Evolutionary conservation across 164 flowering plant genomes (phyloP).

Genomic region (Euptelea pleiosperma): DNA sequence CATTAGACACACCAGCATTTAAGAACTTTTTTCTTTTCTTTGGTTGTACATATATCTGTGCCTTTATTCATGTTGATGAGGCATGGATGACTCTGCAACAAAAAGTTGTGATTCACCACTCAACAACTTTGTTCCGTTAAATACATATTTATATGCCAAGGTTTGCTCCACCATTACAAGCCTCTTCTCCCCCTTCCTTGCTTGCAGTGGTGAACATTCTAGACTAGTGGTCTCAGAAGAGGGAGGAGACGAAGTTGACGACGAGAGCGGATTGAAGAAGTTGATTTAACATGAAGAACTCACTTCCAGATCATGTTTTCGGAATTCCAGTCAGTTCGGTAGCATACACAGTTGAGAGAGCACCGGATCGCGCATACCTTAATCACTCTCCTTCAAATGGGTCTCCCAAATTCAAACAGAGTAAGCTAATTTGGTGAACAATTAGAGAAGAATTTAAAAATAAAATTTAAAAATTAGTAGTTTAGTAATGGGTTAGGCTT

Average conservation of each 20-base stretch:
- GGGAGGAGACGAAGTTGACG: too few relatives aligned
- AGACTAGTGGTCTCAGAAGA: not conserved
- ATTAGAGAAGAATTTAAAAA: too few relatives aligned
- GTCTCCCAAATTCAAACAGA: too few relatives aligned
- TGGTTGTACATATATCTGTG: not conserved
- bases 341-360: too few relatives aligned
- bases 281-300: conserved; percentile 4
- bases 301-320: not conserved
- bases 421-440: too few relatives aligned
- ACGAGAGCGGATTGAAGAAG: too few relatives aligned
- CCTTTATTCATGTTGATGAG: conserved; percentile 10
- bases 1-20: not conserved
- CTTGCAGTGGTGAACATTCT: not conserved
- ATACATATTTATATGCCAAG: not conserved
- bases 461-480: too few relatives aligned
- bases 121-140: conserved; percentile 13
- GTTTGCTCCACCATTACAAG: conserved; percentile 1
- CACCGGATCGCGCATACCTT: too few relatives aligned
- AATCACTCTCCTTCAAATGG: too few relatives aligned
- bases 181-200: not conserved
- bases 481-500: not conserved
- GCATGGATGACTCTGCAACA: conserved; percentile 15
- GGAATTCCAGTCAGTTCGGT: not conserved
- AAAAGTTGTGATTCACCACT: conserved; percentile 11
- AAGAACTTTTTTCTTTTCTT: not conserved